phyloP scores from a whole-genome alignment of 306 rosid species.

The Ochetophila trinervis region DNA sequence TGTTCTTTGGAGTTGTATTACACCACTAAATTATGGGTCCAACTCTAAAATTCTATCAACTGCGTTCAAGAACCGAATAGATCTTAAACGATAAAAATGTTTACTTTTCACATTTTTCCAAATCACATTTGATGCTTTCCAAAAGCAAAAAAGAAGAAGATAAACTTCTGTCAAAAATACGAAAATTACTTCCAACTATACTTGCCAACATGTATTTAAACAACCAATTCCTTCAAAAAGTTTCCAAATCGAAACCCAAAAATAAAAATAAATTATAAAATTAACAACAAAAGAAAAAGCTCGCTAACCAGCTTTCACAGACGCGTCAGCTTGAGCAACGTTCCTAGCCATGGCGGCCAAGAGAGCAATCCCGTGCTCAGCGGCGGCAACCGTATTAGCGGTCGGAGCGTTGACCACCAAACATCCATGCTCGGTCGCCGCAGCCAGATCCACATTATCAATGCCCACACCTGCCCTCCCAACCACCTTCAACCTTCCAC shows the following conservation, averaged over 20 bases:
- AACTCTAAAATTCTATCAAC: neutral
- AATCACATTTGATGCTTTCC: neutral
- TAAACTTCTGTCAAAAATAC: neutral
- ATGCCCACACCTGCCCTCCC: slow-evolving; percentile 98
- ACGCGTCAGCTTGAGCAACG: slow-evolving; percentile 94
- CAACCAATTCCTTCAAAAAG: neutral
- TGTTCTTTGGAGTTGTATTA: too few relatives aligned
- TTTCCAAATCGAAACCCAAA: neutral
- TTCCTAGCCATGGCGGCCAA: slow-evolving; percentile 94
- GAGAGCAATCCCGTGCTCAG: slow-evolving; percentile 95
- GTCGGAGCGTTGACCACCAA: slow-evolving; percentile 96
- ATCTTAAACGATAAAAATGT: neutral
- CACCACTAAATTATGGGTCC: too few relatives aligned
- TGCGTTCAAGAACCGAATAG: neutral
- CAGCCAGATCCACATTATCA: slow-evolving; percentile 98
- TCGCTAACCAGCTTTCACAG: slow-evolving; percentile 77
- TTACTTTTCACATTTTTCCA: neutral
- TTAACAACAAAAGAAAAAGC: neutral
- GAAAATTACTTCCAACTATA: neutral
- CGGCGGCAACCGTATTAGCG: slow-evolving; percentile 95
- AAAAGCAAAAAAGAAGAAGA: neutral
- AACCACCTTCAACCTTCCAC: slow-evolving; percentile 87
- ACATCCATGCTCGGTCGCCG: slow-evolving; percentile 97
- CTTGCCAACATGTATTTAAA: neutral
- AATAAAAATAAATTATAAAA: neutral